Conservation (phyloP, 2,329 filamentous ascomycete genomes). For the Sarocladium oryzae region DNA sequence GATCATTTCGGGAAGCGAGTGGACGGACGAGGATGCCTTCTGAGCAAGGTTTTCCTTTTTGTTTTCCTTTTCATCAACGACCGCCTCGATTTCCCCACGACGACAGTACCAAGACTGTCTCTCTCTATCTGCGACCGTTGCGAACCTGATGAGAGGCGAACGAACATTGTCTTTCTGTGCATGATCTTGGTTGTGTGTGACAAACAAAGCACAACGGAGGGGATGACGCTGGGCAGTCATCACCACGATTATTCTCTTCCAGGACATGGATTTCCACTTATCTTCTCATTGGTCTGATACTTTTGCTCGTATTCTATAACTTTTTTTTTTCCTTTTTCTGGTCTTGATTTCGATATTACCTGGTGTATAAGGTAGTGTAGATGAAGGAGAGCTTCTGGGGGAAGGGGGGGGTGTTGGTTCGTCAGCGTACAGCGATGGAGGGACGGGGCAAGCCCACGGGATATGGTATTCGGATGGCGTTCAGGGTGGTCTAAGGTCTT, state of each 20-base stretch:
- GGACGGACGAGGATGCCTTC: slow-evolving; percentile 59
- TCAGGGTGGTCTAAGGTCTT: background rate
- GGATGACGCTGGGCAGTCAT: slow-evolving; percentile 7
- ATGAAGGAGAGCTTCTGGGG: background rate
- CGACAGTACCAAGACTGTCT: too few species aligned
- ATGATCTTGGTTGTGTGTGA: too few species aligned
- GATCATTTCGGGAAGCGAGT: slow-evolving; percentile 58
- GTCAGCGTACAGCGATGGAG: background rate
- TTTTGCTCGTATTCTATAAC: slow-evolving; percentile 1
- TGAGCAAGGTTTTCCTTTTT: slow-evolving; percentile 22
- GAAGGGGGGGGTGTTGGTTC: too few species aligned
- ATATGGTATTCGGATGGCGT: slow-evolving; percentile 1
- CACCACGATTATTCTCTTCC: background rate
- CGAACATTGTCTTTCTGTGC: too few species aligned
- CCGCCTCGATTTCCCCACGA: background rate
- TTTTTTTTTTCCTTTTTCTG: background rate
- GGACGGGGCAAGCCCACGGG: too few species aligned
- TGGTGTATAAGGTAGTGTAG: background rate
- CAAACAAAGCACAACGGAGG: background rate
- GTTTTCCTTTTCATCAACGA: background rate
- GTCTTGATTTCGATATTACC: background rate
- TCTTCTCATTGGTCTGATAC: slow-evolving; percentile 4
- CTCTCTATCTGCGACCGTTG: too few species aligned
- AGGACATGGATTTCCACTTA: background rate
- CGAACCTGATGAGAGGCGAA: too few species aligned